Base-by-base conservation (phyloP, 192 early-diverging fungal genomes). In the Helicostylum pulchrum region DNA sequence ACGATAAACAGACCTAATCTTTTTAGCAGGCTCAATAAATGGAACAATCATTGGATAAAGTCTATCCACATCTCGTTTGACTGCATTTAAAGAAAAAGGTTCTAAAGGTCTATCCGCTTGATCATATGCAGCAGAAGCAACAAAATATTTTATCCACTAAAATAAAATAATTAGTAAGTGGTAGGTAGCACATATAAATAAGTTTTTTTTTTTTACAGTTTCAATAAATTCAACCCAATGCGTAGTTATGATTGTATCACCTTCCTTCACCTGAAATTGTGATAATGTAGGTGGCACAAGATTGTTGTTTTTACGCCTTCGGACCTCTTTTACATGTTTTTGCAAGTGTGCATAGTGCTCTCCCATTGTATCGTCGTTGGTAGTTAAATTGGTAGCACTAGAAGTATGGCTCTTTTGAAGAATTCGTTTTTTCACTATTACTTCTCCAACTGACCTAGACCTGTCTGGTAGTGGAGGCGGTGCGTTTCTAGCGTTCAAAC, bases 321-420 rank as follows among this genome's bases (percentile, higher is more conserved):
- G 21, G 2, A 72, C 70, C 20, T 72, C 64, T 14, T 30, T 51
- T 11, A 72, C 70, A 66, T 72, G 64, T 31, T 65, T 66, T 17
- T 65, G 53, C 32, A 72, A 42, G 52, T 66, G 58, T 36, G 62
- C 36, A 42, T 71, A 60, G 15, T 61, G 47, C 0, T 47, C 45
- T 43, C 61, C 34, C 8, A 61, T 31, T 65, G 51, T 10, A 45
- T 54, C 15, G 46, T 46, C 17, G 45, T 42, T 4, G 36, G 39
- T 21, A 3, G 15, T 55, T 32, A 39, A 10, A 39, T 31, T 15
- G 31, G 53, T 55, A 36, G 53, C 7, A 7, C 32, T 31, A 55
- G 30, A 7, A n/a, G 32, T 32, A 34, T 32, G 31, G 31, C 30
- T 55, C 53, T 48, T 19, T 48, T 12, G 12, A 19, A 19, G 17